Percentiles rank a stretch among this genome's conserved stretches.
Conservation (phyloP, 2,329 filamentous ascomycete genomes). For the Clonostachys sp. region DNA sequence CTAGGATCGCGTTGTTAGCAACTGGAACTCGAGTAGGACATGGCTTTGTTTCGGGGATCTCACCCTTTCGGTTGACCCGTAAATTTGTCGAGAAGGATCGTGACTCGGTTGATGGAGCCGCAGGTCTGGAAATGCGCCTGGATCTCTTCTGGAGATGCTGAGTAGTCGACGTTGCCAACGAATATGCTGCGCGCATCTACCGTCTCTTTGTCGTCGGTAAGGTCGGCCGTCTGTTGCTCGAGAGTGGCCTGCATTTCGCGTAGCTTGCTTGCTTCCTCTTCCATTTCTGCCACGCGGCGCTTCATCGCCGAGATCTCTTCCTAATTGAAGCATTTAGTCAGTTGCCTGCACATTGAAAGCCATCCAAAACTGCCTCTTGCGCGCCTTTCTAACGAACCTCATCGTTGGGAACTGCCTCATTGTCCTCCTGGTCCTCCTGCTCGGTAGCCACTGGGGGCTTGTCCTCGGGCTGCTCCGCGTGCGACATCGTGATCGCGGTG, state of each 20-base stretch:
- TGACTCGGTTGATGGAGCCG: slow-evolving; percentile 95
- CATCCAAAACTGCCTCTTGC: slow-evolving; percentile 7
- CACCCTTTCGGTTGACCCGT: slow-evolving; percentile 99
- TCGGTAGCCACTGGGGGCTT: slow-evolving; percentile 18
- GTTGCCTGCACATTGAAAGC: not conserved
- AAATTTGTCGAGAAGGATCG: slow-evolving; percentile 96
- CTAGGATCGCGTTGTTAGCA: slow-evolving; percentile 36
- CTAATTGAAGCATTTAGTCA: slow-evolving; percentile 24
- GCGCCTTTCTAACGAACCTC: slow-evolving; percentile 25
- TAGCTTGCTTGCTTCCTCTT: slow-evolving; percentile 81
- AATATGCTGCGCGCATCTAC: slow-evolving; percentile 95
- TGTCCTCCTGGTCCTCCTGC: slow-evolving; percentile 18
- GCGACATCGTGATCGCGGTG: slow-evolving; percentile 16
- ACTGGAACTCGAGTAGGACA: not conserved
- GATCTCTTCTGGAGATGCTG: slow-evolving; percentile 89
- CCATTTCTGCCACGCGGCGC: slow-evolving; percentile 82
- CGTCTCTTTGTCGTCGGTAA: slow-evolving; percentile 91
- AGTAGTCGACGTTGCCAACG: slow-evolving; percentile 98
- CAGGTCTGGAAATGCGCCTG: slow-evolving; percentile 98
- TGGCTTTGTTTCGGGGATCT: slow-evolving; percentile 19
- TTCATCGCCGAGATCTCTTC: slow-evolving; percentile 88
- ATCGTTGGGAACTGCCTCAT: slow-evolving; percentile 15
- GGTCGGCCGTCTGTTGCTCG: slow-evolving; percentile 77
- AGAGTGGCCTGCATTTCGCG: slow-evolving; percentile 83
- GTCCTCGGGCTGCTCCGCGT: slow-evolving; percentile 22